Conservation (phyloP, 129 eudicot species). For the Smallanthus sonchifolius region DNA sequence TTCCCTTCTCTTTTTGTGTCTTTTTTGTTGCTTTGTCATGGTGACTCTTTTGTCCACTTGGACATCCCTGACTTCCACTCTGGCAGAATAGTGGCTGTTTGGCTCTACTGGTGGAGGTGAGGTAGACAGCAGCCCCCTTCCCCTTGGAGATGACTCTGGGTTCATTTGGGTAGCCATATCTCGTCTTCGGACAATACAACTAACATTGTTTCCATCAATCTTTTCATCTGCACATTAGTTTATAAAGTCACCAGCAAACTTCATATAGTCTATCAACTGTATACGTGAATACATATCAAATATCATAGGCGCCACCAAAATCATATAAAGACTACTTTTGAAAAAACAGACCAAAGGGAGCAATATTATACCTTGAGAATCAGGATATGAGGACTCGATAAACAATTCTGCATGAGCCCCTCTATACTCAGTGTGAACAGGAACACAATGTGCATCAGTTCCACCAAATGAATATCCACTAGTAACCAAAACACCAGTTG, state of each 20-base stretch:
- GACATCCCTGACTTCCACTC: conserved; percentile 75
- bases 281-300: background rate
- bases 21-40: conserved; percentile 30
- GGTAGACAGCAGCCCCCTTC: conserved; percentile 36
- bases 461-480: conserved; percentile 47
- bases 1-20: conserved; percentile 28
- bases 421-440: background rate
- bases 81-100: conserved; percentile 19
- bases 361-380: conserved; percentile 50
- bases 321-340: background rate
- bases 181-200: conserved; percentile 40
- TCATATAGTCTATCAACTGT: background rate
- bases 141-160: conserved; percentile 43
- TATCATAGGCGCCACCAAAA: background rate
- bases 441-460: conserved; percentile 19
- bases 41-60: conserved; percentile 74
- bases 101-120: conserved; percentile 28
- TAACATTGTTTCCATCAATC: conserved; percentile 28
- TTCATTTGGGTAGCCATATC: conserved; percentile 98
- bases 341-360: background rate
- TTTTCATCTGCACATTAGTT: conserved; percentile 52
- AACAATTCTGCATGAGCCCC: conserved; percentile 29
- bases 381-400: conserved; percentile 31
- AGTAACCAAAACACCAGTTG: conserved; percentile 59
- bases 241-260: conserved; percentile 5